Evolutionary conservation across 2,329 filamentous ascomycete species (phyloP), one percentile per base, ranked within the genome.

Genomic region (Trichoderma hamatum): DNA sequence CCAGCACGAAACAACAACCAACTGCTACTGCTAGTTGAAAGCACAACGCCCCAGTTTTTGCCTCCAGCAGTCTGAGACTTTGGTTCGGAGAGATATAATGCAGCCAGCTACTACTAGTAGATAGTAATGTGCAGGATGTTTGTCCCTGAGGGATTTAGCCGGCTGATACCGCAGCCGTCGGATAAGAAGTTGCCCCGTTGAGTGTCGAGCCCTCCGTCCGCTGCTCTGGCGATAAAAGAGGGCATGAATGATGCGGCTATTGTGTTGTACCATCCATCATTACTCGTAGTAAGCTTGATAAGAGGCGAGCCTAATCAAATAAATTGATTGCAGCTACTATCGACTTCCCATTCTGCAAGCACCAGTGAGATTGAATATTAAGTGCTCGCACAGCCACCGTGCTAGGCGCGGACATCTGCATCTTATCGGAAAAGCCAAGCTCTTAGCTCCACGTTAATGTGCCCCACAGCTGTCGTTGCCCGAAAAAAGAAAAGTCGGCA

Each of bases 391-490:
- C 62, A 56, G 52, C 51, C 62, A 65, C 62, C 11, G 24, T 46
- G 26, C 51, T 46, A 46, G n/a, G 52, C 51, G n/a, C 62, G 52
- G 66, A 62, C 49, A 62, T 59, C 66, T 55, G 58, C 59, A 49
- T 46, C 66, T 68, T 68, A 68, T 68, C 66, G 49, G 59, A 62
- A 28, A 11, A 55, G 52, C 60, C 67, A 64, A 69, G 67, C 58
- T 56, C 19, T 39, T 69, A 34, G 32, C 28, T 16, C 24, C 7
- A n/a, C 21, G 24, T 28, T 52, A n/a, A 10, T 34, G 55, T 19
- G 39, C 32, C 51, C 55, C 24, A 55, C 49, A 36, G 14, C 26
- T 52, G 13, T 56, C 39, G 19, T 56, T 26, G 30, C 24, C 62
- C 51, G 49, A 65, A 49, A 55, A 32, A 36, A 34, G 56, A 56